Evolutionary conservation across 345 rosid genomes (phyloP), one percentile per base, ranked within the genome.

Genomic region (Lepidium aucheri): DNA sequence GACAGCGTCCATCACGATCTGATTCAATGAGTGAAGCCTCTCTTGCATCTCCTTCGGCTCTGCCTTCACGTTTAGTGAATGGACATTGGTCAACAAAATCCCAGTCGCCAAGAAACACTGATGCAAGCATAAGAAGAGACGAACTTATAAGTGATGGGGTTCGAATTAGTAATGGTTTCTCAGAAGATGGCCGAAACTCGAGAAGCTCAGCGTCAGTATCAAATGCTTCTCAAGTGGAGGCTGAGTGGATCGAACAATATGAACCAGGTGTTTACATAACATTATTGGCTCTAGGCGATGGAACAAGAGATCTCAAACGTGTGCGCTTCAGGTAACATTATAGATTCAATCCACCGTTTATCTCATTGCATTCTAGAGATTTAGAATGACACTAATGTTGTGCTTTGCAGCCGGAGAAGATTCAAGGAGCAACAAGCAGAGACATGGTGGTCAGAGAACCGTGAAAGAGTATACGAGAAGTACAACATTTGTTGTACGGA

Each of bases 361-460:
- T 54, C 49, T 28, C 16, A 15, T 11, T 61, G 20, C 36, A n/a
- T 46, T 45, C 10, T 64, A 56, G 45, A 44, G 36, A 41, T 40
- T 0, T 8, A 44, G 13, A 61, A 14, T 24, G 24, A 38, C 33
- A 61, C 45, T 7, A 63, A 24, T 40, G 13, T 56, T 47, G 7
- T 59, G 20, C 52, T 72, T 16, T 79, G 82, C 84, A 90, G 96
- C 72, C 95, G 96, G 65, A 81, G 91, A 82, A 88, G 91, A 80
- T 94, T 88, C 53, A 89, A 82, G 17, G 99, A 94, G 84, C 95
- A 94, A 53, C 96, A 94, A 70, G 99, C 97, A 8, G 92, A 90
- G 76, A 77, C 80, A 0, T 94, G 99, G 97, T 94, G 99, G 99
- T 85, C 93, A 9, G 97, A 94, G 82, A 94, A 94, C 60, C 96